Evolutionary conservation across 768 basidiomycete genomes (phyloP), one percentile per base, ranked within the genome.

Genomic region (Lenzites betulinus): DNA sequence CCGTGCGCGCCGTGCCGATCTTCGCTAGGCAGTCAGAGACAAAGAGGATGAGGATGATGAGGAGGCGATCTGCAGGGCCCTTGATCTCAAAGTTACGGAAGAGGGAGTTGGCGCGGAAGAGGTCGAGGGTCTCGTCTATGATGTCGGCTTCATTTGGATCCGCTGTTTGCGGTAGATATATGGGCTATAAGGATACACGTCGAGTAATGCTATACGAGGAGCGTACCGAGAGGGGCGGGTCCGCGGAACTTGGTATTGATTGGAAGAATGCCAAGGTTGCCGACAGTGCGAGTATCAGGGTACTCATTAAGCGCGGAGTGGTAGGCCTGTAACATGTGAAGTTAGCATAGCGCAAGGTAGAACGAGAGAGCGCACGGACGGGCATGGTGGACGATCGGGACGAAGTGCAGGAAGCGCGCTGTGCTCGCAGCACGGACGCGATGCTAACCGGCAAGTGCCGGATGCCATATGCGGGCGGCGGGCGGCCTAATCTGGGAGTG

Each of bases 61-160:
- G 83, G 41, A 93, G 87, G 59, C 95, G 88, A 81, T 97, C 95
- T 52, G 95, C 94, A 55, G 93, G 92, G 18, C 95, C 95, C 74
- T 98, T 96, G 84, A 99, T 98, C 80, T 99, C 97, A 69, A 98
- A 99, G 78, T 98, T 98, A 70, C 97, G 90, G 78, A 99, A 99
- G 62, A 99, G 89, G 38, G 95, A 97, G 77, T 99, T 99, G 70
- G 96, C 95, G 56, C 97, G 91, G 78, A 99, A 99, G 61, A 98
- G 86, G 77, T 96, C 92, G 47, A 99, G 80, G 1, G 94, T 89
- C 76, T 99, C 97, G 76, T 98, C 95, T 65, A 98, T 83, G 67
- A 98, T 94, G 74, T 99, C 97, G 26, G 85, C 83, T 61, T 86
- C 78, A 9, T 84, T 82, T 1, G 86, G 81, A 72, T 96, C 93